Evolutionary conservation across 495 filamentous ascomycete species (phyloP), one percentile per base, ranked within the genome.

Genomic region (Podospora didyma): DNA sequence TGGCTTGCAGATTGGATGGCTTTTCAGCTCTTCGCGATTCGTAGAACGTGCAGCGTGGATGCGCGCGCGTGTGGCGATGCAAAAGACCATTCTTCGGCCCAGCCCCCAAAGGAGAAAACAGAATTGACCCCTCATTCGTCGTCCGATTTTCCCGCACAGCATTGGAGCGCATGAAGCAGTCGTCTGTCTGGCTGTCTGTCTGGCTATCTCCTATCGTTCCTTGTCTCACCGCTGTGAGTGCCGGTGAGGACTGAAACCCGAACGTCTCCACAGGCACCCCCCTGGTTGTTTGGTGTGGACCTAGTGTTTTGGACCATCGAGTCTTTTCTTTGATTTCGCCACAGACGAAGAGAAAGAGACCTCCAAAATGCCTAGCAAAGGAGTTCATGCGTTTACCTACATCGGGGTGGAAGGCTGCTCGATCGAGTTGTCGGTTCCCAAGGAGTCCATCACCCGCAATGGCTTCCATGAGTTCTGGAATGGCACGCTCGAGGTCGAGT

Each of bases 361-460:
- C n/a, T 21, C 12, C 51, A 53, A 47, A n/a, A 81, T 79, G 78
- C 78, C 76, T 0, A 78, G 74, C 65, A 81, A 81, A 68, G 77
- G 79, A 24, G 63, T 80, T 49, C 71, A 73, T 20, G 64, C 62
- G 16, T 78, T 70, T 63, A 67, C 75, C n/a, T 81, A 78, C 69
- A 75, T 79, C 49, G 66, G 70, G 11, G 74, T 75, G 7, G 62
- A 65, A 3, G 76, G 70, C 61, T 69, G 70, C 56, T 53, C 62
- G 20, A 73, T 81, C 48, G 72, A 78, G 56, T 69, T 78, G 42
- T 71, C 72, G 14, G 76, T 80, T 7, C 79, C 79, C 9, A 70
- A 69, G 44, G 47, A 60, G 26, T 67, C 61, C 20, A 50, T 78
- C 54, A 61, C 54, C 0, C 60, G 69, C 37, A 60, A 65, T 28